A percentile compares a stretch with the other conserved stretches of the same genome.
phyloP scores from a whole-genome alignment of 495 filamentous ascomycete species.

The Talaromyces wortmannii region DNA sequence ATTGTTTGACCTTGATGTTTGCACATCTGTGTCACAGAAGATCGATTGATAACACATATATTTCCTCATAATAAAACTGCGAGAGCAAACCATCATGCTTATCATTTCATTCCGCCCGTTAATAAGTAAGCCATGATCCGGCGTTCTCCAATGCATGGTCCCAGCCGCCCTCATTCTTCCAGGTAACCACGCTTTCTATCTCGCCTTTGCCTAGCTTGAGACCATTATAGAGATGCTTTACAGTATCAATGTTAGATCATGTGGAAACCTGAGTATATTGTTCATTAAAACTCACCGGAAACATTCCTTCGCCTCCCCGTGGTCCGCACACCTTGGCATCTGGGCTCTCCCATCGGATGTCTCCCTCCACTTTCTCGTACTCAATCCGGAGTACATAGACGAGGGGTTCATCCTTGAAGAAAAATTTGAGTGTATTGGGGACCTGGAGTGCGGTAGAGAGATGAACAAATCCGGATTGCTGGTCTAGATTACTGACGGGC shows the following conservation, averaged over 20 bases:
- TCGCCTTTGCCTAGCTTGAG: constrained; percentile 36
- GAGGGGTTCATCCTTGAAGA: constrained; percentile 69
- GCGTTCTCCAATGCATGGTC: constrained; percentile 30
- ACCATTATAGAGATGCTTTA: constrained; percentile 38
- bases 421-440: constrained; percentile 44
- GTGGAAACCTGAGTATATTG: neutral
- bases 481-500: constrained; percentile 34
- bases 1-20: too few species aligned
- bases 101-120: neutral
- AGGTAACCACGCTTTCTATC: constrained; percentile 35
- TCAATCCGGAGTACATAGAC: constrained; percentile 69
- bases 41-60: too few species aligned
- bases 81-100: neutral
- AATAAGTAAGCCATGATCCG: constrained; percentile 34
- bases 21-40: too few species aligned
- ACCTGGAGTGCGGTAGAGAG: constrained; percentile 35
- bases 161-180: constrained; percentile 40
- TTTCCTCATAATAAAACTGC: too few species aligned
- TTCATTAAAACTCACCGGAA: constrained; percentile 21
- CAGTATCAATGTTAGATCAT: neutral
- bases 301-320: constrained; percentile 34
- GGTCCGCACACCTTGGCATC: constrained; percentile 33
- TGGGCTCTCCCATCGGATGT: constrained; percentile 36
- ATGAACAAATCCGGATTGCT: constrained; percentile 33
- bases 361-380: constrained; percentile 50